Percentiles rank a stretch among this genome's conserved stretches.
phyloP scores from a whole-genome alignment of 495 filamentous ascomycete genomes.

The Aspergillus affinis region DNA sequence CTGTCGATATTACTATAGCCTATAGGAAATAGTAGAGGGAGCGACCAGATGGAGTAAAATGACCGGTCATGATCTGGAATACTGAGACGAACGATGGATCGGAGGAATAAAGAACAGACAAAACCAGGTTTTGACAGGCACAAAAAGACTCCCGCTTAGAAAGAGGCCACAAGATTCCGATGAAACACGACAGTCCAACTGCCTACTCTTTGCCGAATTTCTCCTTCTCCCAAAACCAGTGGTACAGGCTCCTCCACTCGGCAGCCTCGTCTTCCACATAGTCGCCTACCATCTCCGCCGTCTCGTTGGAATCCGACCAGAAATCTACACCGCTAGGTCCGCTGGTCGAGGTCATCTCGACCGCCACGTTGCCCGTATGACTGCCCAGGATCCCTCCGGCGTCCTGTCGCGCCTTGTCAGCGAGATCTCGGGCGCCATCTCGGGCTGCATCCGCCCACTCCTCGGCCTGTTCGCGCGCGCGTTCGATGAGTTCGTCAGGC shows the following conservation, averaged over 20 bases:
- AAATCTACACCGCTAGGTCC: slow-evolving; percentile 8
- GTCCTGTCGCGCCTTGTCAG: slow-evolving; percentile 30
- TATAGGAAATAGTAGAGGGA: too few species aligned
- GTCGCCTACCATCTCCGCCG: slow-evolving; percentile 47
- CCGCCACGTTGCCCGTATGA: slow-evolving; percentile 29
- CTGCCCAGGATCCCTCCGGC: slow-evolving; percentile 28
- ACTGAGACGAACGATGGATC: too few species aligned
- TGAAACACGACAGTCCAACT: neutral
- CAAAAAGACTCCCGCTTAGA: neutral
- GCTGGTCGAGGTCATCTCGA: slow-evolving; percentile 36
- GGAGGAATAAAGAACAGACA: too few species aligned
- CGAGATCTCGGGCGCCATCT: slow-evolving; percentile 42
- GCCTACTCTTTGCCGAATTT: slow-evolving; percentile 16
- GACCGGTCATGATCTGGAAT: too few species aligned
- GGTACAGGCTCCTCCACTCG: slow-evolving; percentile 45
- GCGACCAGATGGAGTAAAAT: too few species aligned
- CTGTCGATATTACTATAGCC: too few species aligned
- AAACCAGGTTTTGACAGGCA: too few species aligned
- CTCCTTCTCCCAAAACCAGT: slow-evolving; percentile 47
- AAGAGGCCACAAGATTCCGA: neutral
- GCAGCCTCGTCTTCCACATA: slow-evolving; percentile 48
- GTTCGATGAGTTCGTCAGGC: slow-evolving; percentile 42
- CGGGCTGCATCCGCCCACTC: slow-evolving; percentile 45
- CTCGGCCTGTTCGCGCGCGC: slow-evolving; percentile 44
- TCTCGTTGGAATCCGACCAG: slow-evolving; percentile 41